Evolutionary conservation across 1,284 basidiomycete species (phyloP), one percentile per base, ranked within the genome.

Genomic region (Waitea zeae): DNA sequence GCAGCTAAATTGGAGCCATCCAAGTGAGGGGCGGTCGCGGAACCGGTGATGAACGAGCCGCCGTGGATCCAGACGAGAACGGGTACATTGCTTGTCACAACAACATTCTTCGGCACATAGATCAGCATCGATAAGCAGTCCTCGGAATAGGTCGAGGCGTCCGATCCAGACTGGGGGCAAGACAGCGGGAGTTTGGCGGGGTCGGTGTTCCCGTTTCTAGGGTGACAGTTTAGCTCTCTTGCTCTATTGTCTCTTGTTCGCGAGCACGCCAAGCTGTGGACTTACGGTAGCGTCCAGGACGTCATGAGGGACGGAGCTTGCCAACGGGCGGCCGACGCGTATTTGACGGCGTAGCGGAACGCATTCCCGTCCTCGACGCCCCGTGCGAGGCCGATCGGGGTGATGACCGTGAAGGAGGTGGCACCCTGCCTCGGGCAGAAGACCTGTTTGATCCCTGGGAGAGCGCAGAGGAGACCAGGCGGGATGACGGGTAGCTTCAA

Each of bases 61-160:
- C 89, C 89, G 45, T 88, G 87, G 35, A 89, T 63, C 83, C 80
- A 86, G 40, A 81, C 54, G 39, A 83, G 49, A 0, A 70, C 68
- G 2, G 80, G 64, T 0, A 61, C 63, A 30, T 51, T 46, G 41
- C 54, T 62, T 5, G 31, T 41, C 39, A 30, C 31, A 37, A 48
- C 35, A 52, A 54, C 38, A 40, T 46, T 43, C 41, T 51, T 43
- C 2, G 83, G 82, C 0, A 76, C 69, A 49, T 84, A 87, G 20
- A 84, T 52, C 9, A 80, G 54, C 57, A 81, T 70, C 9, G 72
- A 79, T 29, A 89, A 57, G 48, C 84, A 89, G 49, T 88, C 81
- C 50, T 88, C 84, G 2, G 67, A 64, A 41, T 58, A 65, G 0
- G 56, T 46, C 2, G 68, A 64, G 14, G 58, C 43, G 42, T 68